phyloP scores from a whole-genome alignment of 352 stramenopile genomes.

The Phytophthora citricola region DNA sequence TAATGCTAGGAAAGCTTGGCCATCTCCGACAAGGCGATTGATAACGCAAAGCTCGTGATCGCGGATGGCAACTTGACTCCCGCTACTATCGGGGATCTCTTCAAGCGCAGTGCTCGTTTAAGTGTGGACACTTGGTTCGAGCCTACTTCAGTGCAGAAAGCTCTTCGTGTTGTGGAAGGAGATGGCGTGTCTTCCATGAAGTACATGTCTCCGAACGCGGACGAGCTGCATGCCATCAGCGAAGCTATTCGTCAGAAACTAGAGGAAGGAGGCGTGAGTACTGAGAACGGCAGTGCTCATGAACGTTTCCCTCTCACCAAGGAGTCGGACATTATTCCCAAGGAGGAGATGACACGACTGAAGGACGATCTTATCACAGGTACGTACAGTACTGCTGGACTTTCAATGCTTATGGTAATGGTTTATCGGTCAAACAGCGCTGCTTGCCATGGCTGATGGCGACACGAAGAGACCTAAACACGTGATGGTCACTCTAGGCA shows the following conservation, averaged over 20 bases:
- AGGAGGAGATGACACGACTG: slow-evolving; percentile 57
- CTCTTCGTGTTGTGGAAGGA: slow-evolving; percentile 64
- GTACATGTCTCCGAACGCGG: slow-evolving; percentile 82
- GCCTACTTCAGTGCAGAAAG: slow-evolving; percentile 87
- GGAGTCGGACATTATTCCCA: slow-evolving; percentile 50
- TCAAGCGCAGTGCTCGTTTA: slow-evolving; percentile 48
- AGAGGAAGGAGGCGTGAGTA: slow-evolving; percentile 29
- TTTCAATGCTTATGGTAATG: slow-evolving; percentile 6
- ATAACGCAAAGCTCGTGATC: slow-evolving; percentile 65
- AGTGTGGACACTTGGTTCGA: slow-evolving; percentile 81
- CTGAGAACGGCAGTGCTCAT: slow-evolving; percentile 21
- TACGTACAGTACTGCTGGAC: slow-evolving; percentile 13
- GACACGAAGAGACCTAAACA: slow-evolving; percentile 62
- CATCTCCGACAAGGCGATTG: slow-evolving; percentile 57
- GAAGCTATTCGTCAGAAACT: slow-evolving; percentile 51
- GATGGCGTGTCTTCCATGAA: slow-evolving; percentile 53
- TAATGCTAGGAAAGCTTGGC: slow-evolving; percentile 45
- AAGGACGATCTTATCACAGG: slow-evolving; percentile 77
- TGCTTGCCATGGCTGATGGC: slow-evolving; percentile 67
- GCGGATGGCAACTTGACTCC: slow-evolving; percentile 82
- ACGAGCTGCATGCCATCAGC: slow-evolving; percentile 79
- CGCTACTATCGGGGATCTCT: slow-evolving; percentile 47
- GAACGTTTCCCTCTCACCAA: slow-evolving; percentile 63
- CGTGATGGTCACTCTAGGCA: slow-evolving; percentile 82
- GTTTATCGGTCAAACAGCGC: slow-evolving; percentile 36